Conservation (phyloP, 257 asterid genomes). For the Solanum infundibuliforme region DNA sequence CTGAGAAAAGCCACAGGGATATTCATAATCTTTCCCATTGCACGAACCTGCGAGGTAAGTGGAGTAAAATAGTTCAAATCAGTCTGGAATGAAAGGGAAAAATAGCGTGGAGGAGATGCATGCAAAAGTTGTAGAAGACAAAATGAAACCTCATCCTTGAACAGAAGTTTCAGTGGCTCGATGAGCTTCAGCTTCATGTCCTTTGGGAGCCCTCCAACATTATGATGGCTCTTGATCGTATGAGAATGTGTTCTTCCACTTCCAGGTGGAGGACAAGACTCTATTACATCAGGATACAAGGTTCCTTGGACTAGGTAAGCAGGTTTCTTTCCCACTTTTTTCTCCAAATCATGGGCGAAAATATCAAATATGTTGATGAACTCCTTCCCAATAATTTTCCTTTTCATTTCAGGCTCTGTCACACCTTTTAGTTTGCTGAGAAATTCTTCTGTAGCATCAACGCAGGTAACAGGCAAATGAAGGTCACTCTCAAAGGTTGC, state of each 20-base stretch:
- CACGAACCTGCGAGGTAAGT: constrained; percentile 60
- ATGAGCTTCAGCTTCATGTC: constrained; percentile 96
- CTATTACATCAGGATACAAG: constrained; percentile 91
- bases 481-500: constrained; percentile 80
- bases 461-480: constrained; percentile 83
- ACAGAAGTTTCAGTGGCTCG: constrained; percentile 89
- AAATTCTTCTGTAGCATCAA: constrained; percentile 80
- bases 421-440: constrained; percentile 87
- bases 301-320: constrained; percentile 92
- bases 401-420: constrained; percentile 85
- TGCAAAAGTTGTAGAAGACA: background rate
- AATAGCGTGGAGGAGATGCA: background rate
- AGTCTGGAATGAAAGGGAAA: background rate
- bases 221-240: constrained; percentile 95
- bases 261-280: constrained; percentile 99
- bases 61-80: background rate
- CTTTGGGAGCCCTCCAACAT: constrained; percentile 96
- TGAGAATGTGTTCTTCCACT: constrained; percentile 95
- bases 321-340: constrained; percentile 59
- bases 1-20: constrained; percentile 61
- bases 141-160: constrained; percentile 82
- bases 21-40: constrained; percentile 66
- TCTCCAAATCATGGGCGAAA: constrained; percentile 64
- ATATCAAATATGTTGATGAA: constrained; percentile 75
- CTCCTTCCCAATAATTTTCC: constrained; percentile 88